These are phyloP conservation scores for Penicillium robsamsonii DNA, from an alignment of 495 filamentous ascomycete species.

Conservation along the genomic window DNA sequence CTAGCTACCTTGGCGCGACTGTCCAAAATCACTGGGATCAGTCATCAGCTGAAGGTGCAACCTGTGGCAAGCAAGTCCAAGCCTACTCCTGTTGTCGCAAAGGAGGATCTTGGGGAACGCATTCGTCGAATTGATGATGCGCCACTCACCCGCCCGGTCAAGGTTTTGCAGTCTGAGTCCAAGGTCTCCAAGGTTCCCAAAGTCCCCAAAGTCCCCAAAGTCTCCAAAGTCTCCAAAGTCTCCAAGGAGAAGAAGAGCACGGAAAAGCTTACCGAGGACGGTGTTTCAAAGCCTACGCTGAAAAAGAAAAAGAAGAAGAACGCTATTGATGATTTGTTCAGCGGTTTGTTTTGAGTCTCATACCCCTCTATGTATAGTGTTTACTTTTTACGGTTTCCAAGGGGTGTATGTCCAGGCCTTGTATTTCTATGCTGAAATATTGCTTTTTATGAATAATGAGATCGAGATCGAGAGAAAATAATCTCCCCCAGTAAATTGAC, in stretches of 20 bases:
- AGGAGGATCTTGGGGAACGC: slow-evolving; percentile 37
- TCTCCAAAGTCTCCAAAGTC: not conserved
- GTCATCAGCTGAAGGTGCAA: slow-evolving; percentile 19
- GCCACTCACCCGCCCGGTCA: not conserved
- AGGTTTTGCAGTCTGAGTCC: not conserved
- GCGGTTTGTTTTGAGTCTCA: slow-evolving; percentile 44
- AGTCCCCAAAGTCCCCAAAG: not conserved
- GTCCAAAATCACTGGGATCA: slow-evolving; percentile 42
- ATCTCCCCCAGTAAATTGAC: slow-evolving; percentile 54
- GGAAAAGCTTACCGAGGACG: not conserved
- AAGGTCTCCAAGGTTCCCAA: not conserved
- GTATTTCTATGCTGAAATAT: not conserved
- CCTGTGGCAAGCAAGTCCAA: not conserved
- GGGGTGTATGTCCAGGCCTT: not conserved
- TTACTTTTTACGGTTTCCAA: slow-evolving; percentile 10
- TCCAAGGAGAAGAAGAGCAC: not conserved
- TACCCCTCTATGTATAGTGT: slow-evolving; percentile 28
- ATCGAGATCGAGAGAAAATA: slow-evolving; percentile 52
- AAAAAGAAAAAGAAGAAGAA: slow-evolving; percentile 52
- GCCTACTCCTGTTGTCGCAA: not conserved
- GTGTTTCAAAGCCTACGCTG: slow-evolving; percentile 4
- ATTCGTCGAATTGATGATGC: slow-evolving; percentile 21
- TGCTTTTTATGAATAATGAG: not conserved
- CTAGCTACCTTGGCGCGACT: slow-evolving; percentile 64
- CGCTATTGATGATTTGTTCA: slow-evolving; percentile 64